These are phyloP conservation scores for Termitomyces sp. DNA, from an alignment of 768 basidiomycete species.

Conservation along the genomic window DNA sequence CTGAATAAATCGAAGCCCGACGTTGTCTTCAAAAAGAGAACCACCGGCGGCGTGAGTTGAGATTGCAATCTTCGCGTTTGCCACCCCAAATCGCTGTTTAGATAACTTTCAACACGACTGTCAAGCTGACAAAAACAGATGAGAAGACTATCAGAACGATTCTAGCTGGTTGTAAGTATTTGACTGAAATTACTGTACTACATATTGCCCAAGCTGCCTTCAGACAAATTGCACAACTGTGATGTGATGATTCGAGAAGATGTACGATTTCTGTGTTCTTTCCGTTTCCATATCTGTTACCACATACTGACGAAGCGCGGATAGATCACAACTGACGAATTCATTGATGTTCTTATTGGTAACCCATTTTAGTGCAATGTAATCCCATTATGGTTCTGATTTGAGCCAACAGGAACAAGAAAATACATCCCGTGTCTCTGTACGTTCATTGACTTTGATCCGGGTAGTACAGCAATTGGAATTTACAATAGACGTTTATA, in stretches of 20 bases:
- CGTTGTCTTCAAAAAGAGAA: conserved; percentile 90
- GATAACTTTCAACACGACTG: conserved; percentile 91
- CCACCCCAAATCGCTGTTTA: conserved; percentile 21
- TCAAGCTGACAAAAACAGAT: conserved; percentile 91
- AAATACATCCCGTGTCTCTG: conserved; percentile 95
- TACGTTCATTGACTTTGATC: conserved; percentile 27
- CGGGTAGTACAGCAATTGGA: neutral
- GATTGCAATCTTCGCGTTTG: conserved; percentile 1
- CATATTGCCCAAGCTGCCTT: neutral
- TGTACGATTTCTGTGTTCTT: conserved; percentile 32
- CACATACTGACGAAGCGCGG: neutral
- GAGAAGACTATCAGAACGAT: conserved; percentile 94
- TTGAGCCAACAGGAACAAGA: conserved; percentile 58
- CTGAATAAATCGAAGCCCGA: conserved; percentile 90
- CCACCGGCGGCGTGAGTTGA: conserved; percentile 79
- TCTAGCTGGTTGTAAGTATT: conserved; percentile 73
- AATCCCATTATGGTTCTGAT: neutral
- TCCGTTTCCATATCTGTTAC: neutral
- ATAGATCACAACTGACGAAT: conserved; percentile 92
- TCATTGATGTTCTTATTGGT: conserved; percentile 98
- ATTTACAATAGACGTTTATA: conserved; percentile 71
- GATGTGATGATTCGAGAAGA: conserved; percentile 99
- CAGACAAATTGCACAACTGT: conserved; percentile 89
- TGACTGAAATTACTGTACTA: neutral
- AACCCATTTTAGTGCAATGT: conserved; percentile 3